These are phyloP conservation scores for Macaranga tanarius DNA, from an alignment of 441 rosid genomes.

Conservation along the genomic window DNA sequence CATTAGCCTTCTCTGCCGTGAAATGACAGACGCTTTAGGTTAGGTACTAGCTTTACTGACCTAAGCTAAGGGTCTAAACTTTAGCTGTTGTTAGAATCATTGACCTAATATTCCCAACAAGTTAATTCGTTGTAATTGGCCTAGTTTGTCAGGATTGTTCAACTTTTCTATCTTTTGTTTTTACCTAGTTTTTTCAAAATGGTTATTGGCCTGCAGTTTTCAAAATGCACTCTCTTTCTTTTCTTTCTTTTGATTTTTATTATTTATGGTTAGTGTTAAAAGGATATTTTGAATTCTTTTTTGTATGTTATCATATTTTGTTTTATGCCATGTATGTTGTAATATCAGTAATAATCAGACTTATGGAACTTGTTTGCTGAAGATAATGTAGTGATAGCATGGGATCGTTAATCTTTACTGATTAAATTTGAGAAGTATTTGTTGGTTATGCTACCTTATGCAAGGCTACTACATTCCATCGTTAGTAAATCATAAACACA, in stretches of 20 bases:
- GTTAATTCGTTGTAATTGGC: background rate
- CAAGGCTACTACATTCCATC: background rate
- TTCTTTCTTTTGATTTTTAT: background rate
- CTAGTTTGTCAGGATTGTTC: background rate
- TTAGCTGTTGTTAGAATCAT: background rate
- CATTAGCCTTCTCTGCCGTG: no score
- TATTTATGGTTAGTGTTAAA: background rate
- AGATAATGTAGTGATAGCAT: background rate
- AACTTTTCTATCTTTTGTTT: background rate
- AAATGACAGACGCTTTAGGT: no score
- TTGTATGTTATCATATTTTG: background rate
- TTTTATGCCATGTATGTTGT: background rate
- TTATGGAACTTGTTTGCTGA: background rate
- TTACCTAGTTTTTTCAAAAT: background rate
- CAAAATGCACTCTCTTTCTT: background rate
- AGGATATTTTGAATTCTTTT: no score
- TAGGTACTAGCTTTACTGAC: background rate
- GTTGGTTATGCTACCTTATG: background rate
- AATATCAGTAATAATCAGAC: background rate
- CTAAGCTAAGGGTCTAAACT: background rate
- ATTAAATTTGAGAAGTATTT: background rate
- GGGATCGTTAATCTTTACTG: background rate
- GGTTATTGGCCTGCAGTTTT: background rate
- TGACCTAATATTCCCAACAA: background rate
- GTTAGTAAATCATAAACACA: background rate